phyloP scores from a whole-genome alignment of 495 filamentous ascomycete genomes.

The Neurospora sp. region DNA sequence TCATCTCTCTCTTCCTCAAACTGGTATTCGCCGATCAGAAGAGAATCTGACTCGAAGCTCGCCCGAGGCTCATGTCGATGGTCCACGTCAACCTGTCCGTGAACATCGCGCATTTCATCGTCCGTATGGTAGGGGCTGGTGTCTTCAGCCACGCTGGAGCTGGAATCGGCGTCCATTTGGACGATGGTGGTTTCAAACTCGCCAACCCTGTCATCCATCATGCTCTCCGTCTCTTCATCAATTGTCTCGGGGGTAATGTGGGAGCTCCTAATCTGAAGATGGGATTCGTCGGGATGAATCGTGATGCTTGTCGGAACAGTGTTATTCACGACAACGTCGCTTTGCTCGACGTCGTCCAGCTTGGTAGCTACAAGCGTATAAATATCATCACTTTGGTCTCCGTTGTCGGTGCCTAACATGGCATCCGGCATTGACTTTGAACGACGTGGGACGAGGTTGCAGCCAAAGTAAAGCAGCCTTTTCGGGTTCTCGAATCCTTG shows the following conservation, averaged over 20 bases:
- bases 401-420: background rate
- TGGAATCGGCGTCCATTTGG: background rate
- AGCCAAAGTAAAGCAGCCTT: conserved; percentile 28
- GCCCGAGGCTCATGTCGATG: background rate
- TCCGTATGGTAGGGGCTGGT: background rate
- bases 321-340: background rate
- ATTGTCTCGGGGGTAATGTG: background rate
- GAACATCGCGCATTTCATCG: background rate
- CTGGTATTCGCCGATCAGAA: background rate
- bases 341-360: conserved; percentile 15
- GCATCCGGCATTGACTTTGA: conserved; percentile 6
- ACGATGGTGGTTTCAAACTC: background rate
- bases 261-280: background rate
- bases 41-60: background rate
- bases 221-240: background rate
- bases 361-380: conserved; percentile 27
- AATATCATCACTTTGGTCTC: conserved; percentile 11
- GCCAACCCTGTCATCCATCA: background rate
- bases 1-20: background rate
- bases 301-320: background rate
- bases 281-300: background rate
- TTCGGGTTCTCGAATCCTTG: conserved; percentile 10
- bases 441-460: conserved; percentile 31
- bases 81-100: background rate
- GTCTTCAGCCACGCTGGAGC: background rate